Conservation (phyloP, 2,329 filamentous ascomycete genomes). For the Dactylellina parvicollis region DNA sequence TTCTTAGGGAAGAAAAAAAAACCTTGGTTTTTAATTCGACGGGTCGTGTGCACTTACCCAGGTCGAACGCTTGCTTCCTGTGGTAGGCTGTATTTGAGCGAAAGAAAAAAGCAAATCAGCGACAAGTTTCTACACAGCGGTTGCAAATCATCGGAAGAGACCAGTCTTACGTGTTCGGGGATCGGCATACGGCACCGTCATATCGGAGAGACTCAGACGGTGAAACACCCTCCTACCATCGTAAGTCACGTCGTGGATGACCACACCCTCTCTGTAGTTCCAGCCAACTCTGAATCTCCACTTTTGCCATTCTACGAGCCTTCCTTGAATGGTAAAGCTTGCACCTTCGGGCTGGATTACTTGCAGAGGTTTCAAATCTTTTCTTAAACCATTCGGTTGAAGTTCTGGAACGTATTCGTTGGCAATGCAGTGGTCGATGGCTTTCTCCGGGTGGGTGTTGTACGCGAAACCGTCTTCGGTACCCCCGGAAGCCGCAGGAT, state of each 20-base stretch:
- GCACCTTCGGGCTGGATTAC: slow-evolving; percentile 76
- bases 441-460: slow-evolving; percentile 62
- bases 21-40: background rate
- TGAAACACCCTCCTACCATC: slow-evolving; percentile 73
- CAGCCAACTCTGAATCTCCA: slow-evolving; percentile 75
- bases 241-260: slow-evolving; percentile 73
- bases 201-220: slow-evolving; percentile 73
- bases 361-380: slow-evolving; percentile 74
- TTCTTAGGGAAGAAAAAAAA: slow-evolving; percentile 16
- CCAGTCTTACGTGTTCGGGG: slow-evolving; percentile 63
- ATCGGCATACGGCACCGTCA: slow-evolving; percentile 71
- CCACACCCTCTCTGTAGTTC: slow-evolving; percentile 69
- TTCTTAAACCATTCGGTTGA: slow-evolving; percentile 64
- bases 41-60: slow-evolving; percentile 59
- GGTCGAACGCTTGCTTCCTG: slow-evolving; percentile 76
- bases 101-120: slow-evolving; percentile 19
- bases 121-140: slow-evolving; percentile 22
- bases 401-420: slow-evolving; percentile 68
- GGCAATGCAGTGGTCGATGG: slow-evolving; percentile 62
- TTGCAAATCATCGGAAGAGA: slow-evolving; percentile 25
- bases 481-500: slow-evolving; percentile 68
- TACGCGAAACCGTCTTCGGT: slow-evolving; percentile 65
- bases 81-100: slow-evolving; percentile 67
- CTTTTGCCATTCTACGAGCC: slow-evolving; percentile 71
- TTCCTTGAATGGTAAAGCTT: slow-evolving; percentile 69